Percentiles rank a stretch among this genome's conserved stretches.
Conservation (phyloP, 192 early-diverging fungal genomes). For the Mortierella hygrophila region DNA sequence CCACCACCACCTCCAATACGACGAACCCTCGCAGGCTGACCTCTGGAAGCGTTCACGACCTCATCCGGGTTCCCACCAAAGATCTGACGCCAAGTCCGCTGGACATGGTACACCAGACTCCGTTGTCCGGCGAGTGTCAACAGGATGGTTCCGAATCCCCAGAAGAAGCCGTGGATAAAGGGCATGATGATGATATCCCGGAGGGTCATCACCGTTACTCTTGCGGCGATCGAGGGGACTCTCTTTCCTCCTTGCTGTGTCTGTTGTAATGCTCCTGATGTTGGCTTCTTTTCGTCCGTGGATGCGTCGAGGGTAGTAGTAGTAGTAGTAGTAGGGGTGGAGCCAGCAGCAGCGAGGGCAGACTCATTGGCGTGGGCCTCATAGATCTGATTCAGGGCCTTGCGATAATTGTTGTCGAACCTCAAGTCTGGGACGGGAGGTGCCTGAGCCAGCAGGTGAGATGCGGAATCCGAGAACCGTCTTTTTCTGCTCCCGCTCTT, state of each 20-base stretch:
- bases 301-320: background rate
- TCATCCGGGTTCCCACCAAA: conserved; percentile 26
- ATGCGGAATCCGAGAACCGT: conserved; percentile 39
- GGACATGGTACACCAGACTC: conserved; percentile 26
- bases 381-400: conserved; percentile 49
- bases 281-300: background rate
- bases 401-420: conserved; percentile 48
- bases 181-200: conserved; percentile 55
- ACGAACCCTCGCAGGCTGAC: conserved; percentile 38
- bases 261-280: conserved; percentile 6
- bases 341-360: conserved; percentile 10
- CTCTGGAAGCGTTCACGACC: background rate
- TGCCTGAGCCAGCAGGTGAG: conserved; percentile 41
- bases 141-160: conserved; percentile 47
- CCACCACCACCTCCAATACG: background rate
- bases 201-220: conserved; percentile 45
- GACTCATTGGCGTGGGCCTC: conserved; percentile 30
- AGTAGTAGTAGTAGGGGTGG: background rate
- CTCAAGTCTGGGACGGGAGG: conserved; percentile 43
- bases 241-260: background rate
- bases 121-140: conserved; percentile 37
- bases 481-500: conserved; percentile 8
- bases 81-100: conserved; percentile 12
- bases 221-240: conserved; percentile 26
- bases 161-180: conserved; percentile 54